Evolutionary conservation across 176 grass and related monocot genomes (phyloP).

Genomic region (Ensete ventricosum): DNA sequence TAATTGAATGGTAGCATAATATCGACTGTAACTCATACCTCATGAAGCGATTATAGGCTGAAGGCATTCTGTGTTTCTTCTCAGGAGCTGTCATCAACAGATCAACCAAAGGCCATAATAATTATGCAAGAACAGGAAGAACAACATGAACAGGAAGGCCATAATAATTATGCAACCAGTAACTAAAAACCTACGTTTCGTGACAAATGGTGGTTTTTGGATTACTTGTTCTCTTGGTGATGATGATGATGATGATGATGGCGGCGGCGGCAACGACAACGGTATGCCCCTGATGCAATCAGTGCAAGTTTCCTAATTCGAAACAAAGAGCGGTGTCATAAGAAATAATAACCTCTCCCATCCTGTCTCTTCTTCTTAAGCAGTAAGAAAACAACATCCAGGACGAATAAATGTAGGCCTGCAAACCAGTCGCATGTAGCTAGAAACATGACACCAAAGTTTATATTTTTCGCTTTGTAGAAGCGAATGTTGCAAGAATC

Average conservation of each 20-base stretch:
- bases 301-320: background rate
- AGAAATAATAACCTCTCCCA: too few species aligned
- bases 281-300: background rate
- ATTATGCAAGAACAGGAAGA: too few species aligned
- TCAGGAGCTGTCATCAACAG: background rate
- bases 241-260: constrained; percentile 19
- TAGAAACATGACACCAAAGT: too few species aligned
- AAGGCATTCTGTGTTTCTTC: constrained; percentile 12
- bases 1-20: too few species aligned
- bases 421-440: too few species aligned
- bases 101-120: too few species aligned
- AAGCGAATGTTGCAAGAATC: too few species aligned
- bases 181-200: background rate
- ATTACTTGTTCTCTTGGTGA: background rate
- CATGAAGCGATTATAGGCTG: constrained; percentile 3
- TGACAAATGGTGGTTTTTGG: constrained; percentile 2
- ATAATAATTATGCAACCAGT: background rate
- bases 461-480: too few species aligned
- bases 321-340: background rate
- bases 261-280: background rate
- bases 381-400: too few species aligned
- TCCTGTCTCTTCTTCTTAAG: too few species aligned
- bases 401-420: too few species aligned
- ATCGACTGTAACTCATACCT: background rate
- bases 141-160: too few species aligned